Evolutionary conservation across 2,329 filamentous ascomycete genomes (phyloP).

Genomic region (Xylaria sp.): DNA sequence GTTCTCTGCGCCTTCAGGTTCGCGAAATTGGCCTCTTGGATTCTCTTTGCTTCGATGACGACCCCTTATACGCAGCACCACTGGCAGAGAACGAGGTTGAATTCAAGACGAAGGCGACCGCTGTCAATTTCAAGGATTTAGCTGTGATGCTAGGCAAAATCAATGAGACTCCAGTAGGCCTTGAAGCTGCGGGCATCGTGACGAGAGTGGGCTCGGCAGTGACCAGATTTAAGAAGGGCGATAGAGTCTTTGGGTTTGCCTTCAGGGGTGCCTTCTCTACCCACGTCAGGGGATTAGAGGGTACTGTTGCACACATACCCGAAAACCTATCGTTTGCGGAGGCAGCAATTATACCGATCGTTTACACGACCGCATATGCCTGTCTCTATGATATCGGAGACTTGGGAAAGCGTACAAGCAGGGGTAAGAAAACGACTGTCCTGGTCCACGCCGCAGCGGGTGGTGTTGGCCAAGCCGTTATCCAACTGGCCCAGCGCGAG

Average conservation of each 20-base stretch:
- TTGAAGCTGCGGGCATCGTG: slow-evolving; percentile 49
- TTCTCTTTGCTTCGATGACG: slow-evolving; percentile 40
- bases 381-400: slow-evolving; percentile 43
- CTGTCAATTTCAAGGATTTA: slow-evolving; percentile 35
- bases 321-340: slow-evolving; percentile 27
- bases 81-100: slow-evolving; percentile 38
- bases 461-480: slow-evolving; percentile 36
- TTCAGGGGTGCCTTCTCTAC: slow-evolving; percentile 22
- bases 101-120: slow-evolving; percentile 36
- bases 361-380: slow-evolving; percentile 44
- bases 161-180: slow-evolving; percentile 28
- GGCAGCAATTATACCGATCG: slow-evolving; percentile 23
- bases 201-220: slow-evolving; percentile 41
- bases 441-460: slow-evolving; percentile 41
- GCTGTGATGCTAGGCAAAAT: slow-evolving; percentile 32
- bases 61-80: slow-evolving; percentile 16
- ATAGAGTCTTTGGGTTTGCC: slow-evolving; percentile 24
- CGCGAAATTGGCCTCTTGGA: slow-evolving; percentile 37
- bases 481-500: slow-evolving; percentile 34
- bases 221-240: slow-evolving; percentile 34
- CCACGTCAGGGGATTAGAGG: slow-evolving; percentile 29
- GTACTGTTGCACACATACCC: slow-evolving; percentile 29
- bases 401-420: slow-evolving; percentile 37
- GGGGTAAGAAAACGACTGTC: slow-evolving; percentile 22
- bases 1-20: slow-evolving; percentile 29